Base-by-base conservation (phyloP, 2,329 filamentous ascomycete genomes). In the Aspergillus luchuensis region DNA sequence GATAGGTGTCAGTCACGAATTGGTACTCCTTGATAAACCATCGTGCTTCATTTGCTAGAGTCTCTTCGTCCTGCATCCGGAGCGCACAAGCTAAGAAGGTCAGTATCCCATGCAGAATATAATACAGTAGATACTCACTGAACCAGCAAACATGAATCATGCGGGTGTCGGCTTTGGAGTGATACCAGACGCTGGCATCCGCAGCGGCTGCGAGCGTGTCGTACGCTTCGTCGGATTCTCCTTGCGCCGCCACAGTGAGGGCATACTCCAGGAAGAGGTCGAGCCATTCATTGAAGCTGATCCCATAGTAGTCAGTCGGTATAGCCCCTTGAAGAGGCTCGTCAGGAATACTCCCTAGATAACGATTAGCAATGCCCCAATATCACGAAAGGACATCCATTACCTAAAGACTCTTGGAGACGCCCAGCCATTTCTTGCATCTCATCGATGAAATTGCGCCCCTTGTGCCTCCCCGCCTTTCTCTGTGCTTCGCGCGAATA, bases 221-320 rank as follows among this genome's bases (percentile, higher is more conserved):
- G 73, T 97, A 97, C 54, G 91, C 89, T 63, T 91, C 88, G 45
- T 88, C 83, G 13, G 85, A 81, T 51, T 89, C 86, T 36, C 88
- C 88, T 19, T 83, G 79, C 45, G 87, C 85, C 7, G 92, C 90
- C 33, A 95, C 84, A 5, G 89, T 82, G 51, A 97, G 82, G 3
- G 92, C 90, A 72, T 96, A 96, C 70, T 95, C 91, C 38, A 96
- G 84, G 72, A 99, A 97, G 0, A 97, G 83, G 67, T 96, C 91
- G 3, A 97, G 84, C 95, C 95, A 99, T 50, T 87, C 84, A 60
- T 88, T 82, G 71, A 98, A 97, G 0, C 87, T 81, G 50, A 98
- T 91, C 7, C 90, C 90, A 66, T 91, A 89, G 71, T 92, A 93
- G 61, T 84, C 81, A 50, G 76, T 75, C 2, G 85, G 84, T 39